These are phyloP conservation scores for Aspergillus spinulosporus DNA, from an alignment of 2,329 filamentous ascomycete genomes.

Conservation along the genomic window DNA sequence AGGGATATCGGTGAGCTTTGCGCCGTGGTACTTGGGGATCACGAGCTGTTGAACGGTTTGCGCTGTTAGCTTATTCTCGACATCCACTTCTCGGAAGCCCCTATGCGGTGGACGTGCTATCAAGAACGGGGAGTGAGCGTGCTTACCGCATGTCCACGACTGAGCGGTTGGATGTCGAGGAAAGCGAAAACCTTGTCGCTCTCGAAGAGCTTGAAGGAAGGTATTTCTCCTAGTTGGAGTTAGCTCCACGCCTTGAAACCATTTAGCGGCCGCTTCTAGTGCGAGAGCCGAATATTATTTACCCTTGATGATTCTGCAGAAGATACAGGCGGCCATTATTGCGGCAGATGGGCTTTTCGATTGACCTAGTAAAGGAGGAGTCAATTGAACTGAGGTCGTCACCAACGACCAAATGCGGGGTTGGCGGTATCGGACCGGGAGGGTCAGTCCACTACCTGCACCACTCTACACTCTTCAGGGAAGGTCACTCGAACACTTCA, in stretches of 20 bases:
- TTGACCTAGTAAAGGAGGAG: not conserved
- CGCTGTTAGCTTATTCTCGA: conserved; percentile 3
- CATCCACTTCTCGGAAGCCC: conserved; percentile 3
- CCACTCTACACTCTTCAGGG: not conserved
- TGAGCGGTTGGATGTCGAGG: conserved; percentile 90
- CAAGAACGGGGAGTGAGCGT: not conserved
- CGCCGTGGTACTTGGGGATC: conserved; percentile 92
- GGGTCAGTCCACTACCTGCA: not conserved
- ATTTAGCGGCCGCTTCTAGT: not conserved
- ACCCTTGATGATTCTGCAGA: conserved; percentile 98
- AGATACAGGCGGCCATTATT: conserved; percentile 66
- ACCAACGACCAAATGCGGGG: conserved; percentile 21
- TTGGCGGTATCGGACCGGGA: conserved; percentile 34
- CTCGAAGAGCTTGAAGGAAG: conserved; percentile 94
- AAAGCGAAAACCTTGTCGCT: conserved; percentile 92
- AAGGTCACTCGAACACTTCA: not conserved
- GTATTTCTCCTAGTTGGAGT: conserved; percentile 74
- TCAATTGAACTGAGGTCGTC: conserved; percentile 15
- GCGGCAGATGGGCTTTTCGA: not conserved
- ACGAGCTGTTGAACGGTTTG: conserved; percentile 66
- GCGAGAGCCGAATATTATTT: conserved; percentile 13
- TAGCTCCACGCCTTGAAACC: not conserved
- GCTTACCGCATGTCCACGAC: conserved; percentile 82
- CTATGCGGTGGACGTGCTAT: conserved; percentile 18
- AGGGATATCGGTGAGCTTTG: conserved; percentile 87